These are phyloP conservation scores for Ophiostoma perfectum DNA, from an alignment of 2,329 filamentous ascomycete genomes.

Conservation along the genomic window DNA sequence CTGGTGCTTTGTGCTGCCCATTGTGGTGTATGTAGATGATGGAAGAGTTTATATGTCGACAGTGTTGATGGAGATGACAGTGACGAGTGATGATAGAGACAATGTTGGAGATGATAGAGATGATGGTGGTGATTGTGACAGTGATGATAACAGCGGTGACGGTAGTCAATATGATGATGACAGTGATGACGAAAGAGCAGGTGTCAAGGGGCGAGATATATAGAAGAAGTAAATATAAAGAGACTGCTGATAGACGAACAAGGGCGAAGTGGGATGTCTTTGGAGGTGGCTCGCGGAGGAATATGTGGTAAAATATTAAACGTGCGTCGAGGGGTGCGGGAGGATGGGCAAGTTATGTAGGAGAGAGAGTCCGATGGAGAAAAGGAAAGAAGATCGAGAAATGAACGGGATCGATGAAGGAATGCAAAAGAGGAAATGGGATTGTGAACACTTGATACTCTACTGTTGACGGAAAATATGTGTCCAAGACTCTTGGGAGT, in stretches of 20 bases:
- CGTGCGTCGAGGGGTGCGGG: not conserved
- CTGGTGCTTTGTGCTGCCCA: not conserved
- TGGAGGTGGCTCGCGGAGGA: not conserved
- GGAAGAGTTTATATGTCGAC: too few relatives aligned
- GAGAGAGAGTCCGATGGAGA: not conserved
- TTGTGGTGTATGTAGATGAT: not conserved
- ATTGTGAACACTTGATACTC: not conserved
- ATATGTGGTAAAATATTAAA: not conserved
- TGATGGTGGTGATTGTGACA: not conserved
- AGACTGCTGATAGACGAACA: not conserved
- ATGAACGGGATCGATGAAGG: not conserved
- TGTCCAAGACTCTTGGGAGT: constrained; percentile 4
- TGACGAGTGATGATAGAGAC: not conserved
- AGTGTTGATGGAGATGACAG: too few relatives aligned
- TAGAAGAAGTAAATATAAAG: not conserved
- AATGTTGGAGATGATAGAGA: not conserved
- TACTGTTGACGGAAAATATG: constrained; percentile 5
- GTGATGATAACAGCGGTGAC: not conserved
- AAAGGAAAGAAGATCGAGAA: constrained; percentile 4
- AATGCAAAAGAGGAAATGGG: constrained; percentile 11
- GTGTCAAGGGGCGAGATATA: not conserved
- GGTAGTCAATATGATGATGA: not conserved
- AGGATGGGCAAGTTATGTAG: constrained; percentile 1
- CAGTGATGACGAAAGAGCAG: not conserved
- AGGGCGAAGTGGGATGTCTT: not conserved